Percentiles rank a stretch among this genome's conserved stretches.
phyloP scores from a whole-genome alignment of 2,329 filamentous ascomycete genomes.

The Gnomoniopsis sp. region DNA sequence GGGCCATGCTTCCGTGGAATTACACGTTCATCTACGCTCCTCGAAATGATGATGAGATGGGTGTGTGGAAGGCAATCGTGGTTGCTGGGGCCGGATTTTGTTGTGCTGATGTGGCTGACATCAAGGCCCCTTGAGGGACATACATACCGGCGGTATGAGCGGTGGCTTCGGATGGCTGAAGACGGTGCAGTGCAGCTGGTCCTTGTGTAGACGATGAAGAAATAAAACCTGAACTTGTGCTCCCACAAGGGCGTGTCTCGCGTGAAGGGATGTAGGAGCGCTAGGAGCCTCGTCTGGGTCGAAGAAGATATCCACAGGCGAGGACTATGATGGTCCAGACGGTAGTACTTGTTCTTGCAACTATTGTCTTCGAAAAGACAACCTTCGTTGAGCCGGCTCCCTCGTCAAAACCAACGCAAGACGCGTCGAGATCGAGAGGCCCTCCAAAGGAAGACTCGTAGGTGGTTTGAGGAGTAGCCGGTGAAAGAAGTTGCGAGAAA shows the following conservation, averaged over 20 bases:
- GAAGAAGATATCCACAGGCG: constrained; percentile 24
- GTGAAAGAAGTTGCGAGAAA: constrained; percentile 14
- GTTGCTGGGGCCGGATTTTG: constrained; percentile 17
- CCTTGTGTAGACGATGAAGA: background rate
- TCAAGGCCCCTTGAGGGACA: constrained; percentile 1
- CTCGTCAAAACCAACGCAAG: constrained; percentile 27
- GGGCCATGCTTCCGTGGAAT: constrained; percentile 27
- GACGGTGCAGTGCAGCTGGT: background rate
- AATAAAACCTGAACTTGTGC: background rate
- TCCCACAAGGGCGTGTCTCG: background rate
- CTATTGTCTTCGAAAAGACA: constrained; percentile 12
- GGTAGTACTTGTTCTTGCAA: constrained; percentile 26
- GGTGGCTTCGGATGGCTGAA: background rate
- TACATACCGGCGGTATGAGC: background rate
- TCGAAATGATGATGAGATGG: constrained; percentile 32
- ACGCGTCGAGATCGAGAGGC: constrained; percentile 28
- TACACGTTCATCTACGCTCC: constrained; percentile 41
- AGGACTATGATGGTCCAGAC: constrained; percentile 33
- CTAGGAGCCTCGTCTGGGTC: constrained; percentile 31
- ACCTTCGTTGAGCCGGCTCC: constrained; percentile 21
- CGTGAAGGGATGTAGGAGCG: constrained; percentile 25
- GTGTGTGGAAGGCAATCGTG: constrained; percentile 26
- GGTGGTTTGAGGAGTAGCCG: constrained; percentile 16
- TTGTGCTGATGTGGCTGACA: constrained; percentile 10
- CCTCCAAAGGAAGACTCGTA: constrained; percentile 25